Conservation (phyloP, 805 yeast genomes). For the Saccharomycopsis olivae region DNA sequence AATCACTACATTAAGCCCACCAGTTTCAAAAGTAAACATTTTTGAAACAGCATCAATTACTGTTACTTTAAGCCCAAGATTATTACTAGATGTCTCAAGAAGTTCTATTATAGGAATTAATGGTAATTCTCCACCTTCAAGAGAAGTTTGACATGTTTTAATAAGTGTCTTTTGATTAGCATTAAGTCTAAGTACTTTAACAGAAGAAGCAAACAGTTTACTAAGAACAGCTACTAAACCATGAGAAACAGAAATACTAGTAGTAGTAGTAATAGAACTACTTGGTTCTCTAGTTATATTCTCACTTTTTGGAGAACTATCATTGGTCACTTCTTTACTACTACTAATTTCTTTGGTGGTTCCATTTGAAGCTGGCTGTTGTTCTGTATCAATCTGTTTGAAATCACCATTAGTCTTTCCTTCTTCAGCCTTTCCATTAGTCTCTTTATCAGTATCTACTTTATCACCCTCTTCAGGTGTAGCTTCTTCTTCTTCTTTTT, state of each 20-base stretch:
- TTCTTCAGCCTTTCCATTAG: no score
- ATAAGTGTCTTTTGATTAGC: slow-evolving; percentile 11
- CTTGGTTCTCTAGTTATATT: not conserved
- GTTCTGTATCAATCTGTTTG: not conserved
- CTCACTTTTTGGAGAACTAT: no score
- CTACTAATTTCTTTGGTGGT: not conserved
- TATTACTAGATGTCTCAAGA: slow-evolving; percentile 4
- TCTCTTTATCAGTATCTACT: no score
- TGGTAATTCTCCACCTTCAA: slow-evolving; percentile 11
- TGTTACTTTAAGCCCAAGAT: slow-evolving; percentile 13
- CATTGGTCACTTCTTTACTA: not conserved
- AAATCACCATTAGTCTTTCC: not conserved
- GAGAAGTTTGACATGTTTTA: not conserved
- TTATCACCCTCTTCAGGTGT: no score
- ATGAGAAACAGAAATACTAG: slow-evolving; percentile 5
- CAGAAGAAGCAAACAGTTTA: not conserved
- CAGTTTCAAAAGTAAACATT: slow-evolving; percentile 16
- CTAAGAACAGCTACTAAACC: slow-evolving; percentile 11
- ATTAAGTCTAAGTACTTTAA: slow-evolving; percentile 9
- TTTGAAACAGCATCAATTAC: slow-evolving; percentile 17
- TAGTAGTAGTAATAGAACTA: not conserved
- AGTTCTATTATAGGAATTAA: slow-evolving; percentile 6
- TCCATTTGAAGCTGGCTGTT: not conserved
- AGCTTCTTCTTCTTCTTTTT: no score
- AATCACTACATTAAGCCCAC: no score